A percentile compares a stretch with the other conserved stretches of the same genome.
Evolutionary conservation across 305 asterid genomes (phyloP).

Genomic region (Fraxinus sp.): DNA sequence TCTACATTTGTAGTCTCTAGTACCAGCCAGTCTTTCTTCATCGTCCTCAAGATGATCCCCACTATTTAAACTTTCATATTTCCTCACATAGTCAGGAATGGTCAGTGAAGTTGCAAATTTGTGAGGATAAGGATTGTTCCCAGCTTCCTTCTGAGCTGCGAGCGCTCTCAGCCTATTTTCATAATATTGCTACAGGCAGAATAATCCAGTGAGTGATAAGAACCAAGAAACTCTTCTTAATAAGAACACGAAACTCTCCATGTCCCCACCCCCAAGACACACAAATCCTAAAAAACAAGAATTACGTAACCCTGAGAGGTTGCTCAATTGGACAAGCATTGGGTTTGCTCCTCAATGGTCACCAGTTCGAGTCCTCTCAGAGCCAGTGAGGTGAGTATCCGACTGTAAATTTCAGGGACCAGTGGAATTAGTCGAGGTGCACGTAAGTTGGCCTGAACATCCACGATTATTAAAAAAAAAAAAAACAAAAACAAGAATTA

Average conservation of each 20-base stretch:
- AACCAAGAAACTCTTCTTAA: not conserved
- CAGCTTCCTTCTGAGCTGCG: conserved; percentile 57
- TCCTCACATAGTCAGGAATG: conserved; percentile 56
- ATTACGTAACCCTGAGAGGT: not conserved
- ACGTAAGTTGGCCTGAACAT: no score
- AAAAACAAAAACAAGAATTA: not conserved
- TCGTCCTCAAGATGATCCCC: conserved; percentile 71
- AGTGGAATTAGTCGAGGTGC: no score
- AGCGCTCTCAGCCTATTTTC: conserved; percentile 68
- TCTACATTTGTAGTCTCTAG: not conserved
- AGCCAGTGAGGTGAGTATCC: no score
- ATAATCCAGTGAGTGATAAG: not conserved
- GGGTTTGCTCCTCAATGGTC: no score
- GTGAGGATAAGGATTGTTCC: conserved; percentile 76
- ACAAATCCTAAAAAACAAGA: not conserved
- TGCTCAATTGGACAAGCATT: no score
- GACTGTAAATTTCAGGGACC: no score
- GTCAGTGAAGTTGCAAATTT: conserved; percentile 48
- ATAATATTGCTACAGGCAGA: conserved; percentile 65
- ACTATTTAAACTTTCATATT: conserved; percentile 47
- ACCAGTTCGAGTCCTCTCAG: no score
- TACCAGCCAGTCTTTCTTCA: conserved; percentile 76
- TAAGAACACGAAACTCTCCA: not conserved
- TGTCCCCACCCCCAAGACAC: not conserved
- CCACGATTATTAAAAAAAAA: no score